Conservation (phyloP, 208 protist genomes). For the Tetramitus jugosus region DNA sequence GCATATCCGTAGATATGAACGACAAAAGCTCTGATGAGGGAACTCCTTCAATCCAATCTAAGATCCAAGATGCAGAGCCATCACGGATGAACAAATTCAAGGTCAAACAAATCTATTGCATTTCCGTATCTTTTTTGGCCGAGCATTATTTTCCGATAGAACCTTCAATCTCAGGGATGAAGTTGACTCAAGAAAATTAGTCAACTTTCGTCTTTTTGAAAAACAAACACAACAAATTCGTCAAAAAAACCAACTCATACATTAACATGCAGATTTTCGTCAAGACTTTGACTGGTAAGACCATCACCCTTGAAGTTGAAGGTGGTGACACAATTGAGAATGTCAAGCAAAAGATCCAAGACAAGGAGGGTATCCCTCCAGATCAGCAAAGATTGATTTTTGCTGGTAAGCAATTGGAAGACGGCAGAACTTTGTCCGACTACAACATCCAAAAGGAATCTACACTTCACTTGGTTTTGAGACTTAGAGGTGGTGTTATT, state of each 20-base stretch:
- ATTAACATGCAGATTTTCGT: conserved; percentile 58
- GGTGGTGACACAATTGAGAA: conserved; percentile 62
- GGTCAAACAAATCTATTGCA: too few species aligned
- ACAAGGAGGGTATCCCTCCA: conserved; percentile 61
- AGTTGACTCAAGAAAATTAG: too few species aligned
- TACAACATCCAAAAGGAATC: conserved; percentile 60
- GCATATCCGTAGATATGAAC: too few species aligned
- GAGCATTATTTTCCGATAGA: too few species aligned
- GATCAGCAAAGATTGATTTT: conserved; percentile 62
- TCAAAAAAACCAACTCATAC: not conserved
- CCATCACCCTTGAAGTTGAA: conserved; percentile 70
- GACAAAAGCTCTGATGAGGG: too few species aligned
- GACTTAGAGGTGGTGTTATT: conserved; percentile 80
- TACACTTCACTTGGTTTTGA: conserved; percentile 74
- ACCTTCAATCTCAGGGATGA: too few species aligned
- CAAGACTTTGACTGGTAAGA: conserved; percentile 70
- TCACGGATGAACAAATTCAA: too few species aligned
- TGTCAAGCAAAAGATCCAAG: conserved; percentile 76
- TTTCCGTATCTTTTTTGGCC: too few species aligned
- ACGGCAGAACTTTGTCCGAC: conserved; percentile 51
- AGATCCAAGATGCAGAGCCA: too few species aligned
- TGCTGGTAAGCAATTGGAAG: conserved; percentile 61
- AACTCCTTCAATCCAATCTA: too few species aligned
- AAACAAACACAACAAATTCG: too few species aligned
- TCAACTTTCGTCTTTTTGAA: too few species aligned